These are phyloP conservation scores for Trichoderma arundinaceum DNA, from an alignment of 2,329 filamentous ascomycete genomes.

Conservation along the genomic window DNA sequence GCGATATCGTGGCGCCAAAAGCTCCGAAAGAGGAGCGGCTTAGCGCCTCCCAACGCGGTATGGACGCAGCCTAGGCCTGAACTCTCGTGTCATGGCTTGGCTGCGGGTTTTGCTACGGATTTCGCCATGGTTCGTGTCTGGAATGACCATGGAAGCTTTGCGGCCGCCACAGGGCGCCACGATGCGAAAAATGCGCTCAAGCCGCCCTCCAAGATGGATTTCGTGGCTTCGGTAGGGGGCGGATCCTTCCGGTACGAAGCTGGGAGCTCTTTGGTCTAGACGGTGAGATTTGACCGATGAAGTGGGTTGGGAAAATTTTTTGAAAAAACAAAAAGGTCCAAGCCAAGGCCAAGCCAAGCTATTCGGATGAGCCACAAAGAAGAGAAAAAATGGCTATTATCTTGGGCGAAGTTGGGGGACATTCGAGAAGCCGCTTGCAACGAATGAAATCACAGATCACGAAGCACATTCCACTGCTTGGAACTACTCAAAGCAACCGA, in stretches of 20 bases:
- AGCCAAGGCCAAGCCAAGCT: no score
- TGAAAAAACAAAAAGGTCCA: not conserved
- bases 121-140: not conserved
- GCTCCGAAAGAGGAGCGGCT: constrained; percentile 5
- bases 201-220: not conserved
- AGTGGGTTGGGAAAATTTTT: not conserved
- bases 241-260: not conserved
- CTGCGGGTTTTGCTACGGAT: not conserved
- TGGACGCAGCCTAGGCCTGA: not conserved
- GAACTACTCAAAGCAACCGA: no score
- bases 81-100: constrained; percentile 5
- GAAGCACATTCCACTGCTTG: no score
- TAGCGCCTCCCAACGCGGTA: constrained; percentile 5
- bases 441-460: no score
- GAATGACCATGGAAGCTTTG: constrained; percentile 11
- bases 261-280: not conserved
- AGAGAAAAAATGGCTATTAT: no score
- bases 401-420: no score
- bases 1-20: constrained; percentile 14
- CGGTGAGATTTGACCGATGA: not conserved
- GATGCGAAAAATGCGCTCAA: constrained; percentile 4
- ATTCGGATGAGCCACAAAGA: no score
- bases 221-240: constrained; percentile 14
- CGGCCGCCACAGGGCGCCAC: constrained; percentile 11
- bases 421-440: no score